A percentile compares a stretch with the other conserved stretches of the same genome.
Conservation (phyloP, 1,284 basidiomycete genomes). For the Pascua sp. region DNA sequence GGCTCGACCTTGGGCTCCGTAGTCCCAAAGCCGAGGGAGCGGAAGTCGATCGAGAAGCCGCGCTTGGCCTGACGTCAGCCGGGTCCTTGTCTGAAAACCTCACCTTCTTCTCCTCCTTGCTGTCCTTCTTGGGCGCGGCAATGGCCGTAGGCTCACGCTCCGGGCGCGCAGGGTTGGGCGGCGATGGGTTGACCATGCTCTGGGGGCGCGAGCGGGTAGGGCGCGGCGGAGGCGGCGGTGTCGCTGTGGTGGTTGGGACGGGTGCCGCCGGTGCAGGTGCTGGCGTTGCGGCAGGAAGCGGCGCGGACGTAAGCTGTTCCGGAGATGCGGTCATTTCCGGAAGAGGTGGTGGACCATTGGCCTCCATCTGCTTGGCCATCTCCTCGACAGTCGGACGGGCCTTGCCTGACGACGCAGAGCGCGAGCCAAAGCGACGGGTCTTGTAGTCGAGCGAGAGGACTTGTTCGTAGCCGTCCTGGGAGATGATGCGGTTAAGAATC, state of each 20-base stretch:
- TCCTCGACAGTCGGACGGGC: slow-evolving; percentile 7
- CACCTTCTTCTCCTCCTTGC: slow-evolving; percentile 30
- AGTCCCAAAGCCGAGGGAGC: slow-evolving; percentile 40
- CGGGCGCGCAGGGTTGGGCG: neutral
- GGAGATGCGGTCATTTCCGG: too few species aligned
- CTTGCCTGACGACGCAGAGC: neutral
- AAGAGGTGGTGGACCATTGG: slow-evolving; percentile 1
- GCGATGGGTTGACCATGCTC: slow-evolving; percentile 9
- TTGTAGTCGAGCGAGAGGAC: slow-evolving; percentile 82
- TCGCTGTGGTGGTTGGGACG: neutral
- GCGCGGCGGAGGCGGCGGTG: neutral
- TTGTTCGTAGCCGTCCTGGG: slow-evolving; percentile 89
- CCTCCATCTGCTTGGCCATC: slow-evolving; percentile 12
- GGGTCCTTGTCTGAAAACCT: neutral
- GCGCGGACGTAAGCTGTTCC: too few species aligned
- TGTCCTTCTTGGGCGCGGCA: slow-evolving; percentile 3
- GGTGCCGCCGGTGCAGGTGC: neutral
- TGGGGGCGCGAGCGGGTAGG: slow-evolving; percentile 6
- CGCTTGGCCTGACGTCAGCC: slow-evolving; percentile 6
- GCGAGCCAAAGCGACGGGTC: slow-evolving; percentile 27
- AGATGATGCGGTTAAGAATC: slow-evolving; percentile 91
- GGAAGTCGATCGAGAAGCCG: slow-evolving; percentile 48
- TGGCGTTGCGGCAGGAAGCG: neutral
- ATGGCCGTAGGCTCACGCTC: neutral
- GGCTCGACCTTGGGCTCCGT: slow-evolving; percentile 15